phyloP scores from a whole-genome alignment of 1,284 basidiomycete genomes.

The Pterula multifida region DNA sequence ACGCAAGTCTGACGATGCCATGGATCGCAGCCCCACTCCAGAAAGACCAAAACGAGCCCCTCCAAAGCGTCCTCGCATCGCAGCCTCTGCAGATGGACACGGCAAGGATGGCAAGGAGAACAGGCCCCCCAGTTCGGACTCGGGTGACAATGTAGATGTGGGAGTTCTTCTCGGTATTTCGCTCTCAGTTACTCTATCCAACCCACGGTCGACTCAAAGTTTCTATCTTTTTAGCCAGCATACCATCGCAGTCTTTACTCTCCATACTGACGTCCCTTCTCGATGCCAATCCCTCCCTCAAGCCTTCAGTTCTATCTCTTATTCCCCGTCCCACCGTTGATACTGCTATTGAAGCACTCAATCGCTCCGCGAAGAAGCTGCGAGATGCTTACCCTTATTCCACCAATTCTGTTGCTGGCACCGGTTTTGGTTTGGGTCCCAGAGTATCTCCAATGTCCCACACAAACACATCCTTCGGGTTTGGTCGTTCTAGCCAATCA shows the following conservation, averaged over 20 bases:
- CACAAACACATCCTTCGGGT: conserved; percentile 26
- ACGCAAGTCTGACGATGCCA: conserved; percentile 43
- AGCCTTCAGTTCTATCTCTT: conserved; percentile 52
- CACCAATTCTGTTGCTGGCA: not conserved
- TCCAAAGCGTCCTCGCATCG: conserved; percentile 52
- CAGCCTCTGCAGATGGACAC: conserved; percentile 24
- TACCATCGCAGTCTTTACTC: conserved; percentile 61
- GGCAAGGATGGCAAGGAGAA: conserved; percentile 30
- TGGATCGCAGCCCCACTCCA: conserved; percentile 74
- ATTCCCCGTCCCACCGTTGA: conserved; percentile 72
- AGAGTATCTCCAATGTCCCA: conserved; percentile 12
- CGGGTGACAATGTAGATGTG: conserved; percentile 54
- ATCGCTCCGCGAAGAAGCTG: conserved; percentile 55
- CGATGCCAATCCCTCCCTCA: conserved; percentile 51
- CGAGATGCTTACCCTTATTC: conserved; percentile 75
- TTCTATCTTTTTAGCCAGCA: conserved; percentile 35
- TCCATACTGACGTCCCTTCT: conserved; percentile 60
- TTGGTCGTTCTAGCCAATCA: conserved; percentile 35
- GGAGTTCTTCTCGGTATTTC: conserved; percentile 62
- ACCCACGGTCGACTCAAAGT: conserved; percentile 7
- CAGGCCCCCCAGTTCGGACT: conserved; percentile 24
- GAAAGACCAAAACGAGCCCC: conserved; percentile 55
- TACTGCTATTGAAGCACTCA: conserved; percentile 55
- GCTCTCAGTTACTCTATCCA: conserved; percentile 3
- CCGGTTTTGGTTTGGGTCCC: conserved; percentile 9